Conservation (phyloP, 2,329 filamentous ascomycete species). For the Balansia obtecta region DNA sequence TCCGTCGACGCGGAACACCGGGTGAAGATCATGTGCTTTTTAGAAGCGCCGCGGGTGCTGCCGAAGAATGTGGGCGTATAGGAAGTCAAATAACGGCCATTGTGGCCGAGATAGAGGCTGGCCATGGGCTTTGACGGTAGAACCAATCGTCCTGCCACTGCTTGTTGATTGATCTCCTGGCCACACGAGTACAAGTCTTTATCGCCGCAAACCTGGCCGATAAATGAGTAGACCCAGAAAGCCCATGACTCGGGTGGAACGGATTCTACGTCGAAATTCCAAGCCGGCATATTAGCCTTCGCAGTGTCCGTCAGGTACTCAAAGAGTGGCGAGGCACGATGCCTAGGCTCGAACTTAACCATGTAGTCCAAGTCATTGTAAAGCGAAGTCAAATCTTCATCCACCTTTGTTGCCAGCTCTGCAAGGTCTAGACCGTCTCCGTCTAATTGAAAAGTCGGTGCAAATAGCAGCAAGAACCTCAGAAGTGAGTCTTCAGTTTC, state of each 20-base stretch:
- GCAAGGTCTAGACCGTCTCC: slow-evolving; percentile 12
- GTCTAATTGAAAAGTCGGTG: slow-evolving; percentile 15
- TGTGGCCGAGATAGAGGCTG: slow-evolving; percentile 25
- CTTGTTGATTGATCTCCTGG: slow-evolving; percentile 13
- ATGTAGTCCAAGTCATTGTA: slow-evolving; percentile 20
- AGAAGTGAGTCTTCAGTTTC: slow-evolving; percentile 21
- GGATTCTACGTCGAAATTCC: slow-evolving; percentile 17
- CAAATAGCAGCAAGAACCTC: slow-evolving; percentile 23
- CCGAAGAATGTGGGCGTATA: slow-evolving; percentile 23
- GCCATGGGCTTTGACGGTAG: slow-evolving; percentile 27
- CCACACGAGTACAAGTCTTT: slow-evolving; percentile 17
- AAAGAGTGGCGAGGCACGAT: slow-evolving; percentile 20
- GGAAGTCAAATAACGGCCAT: slow-evolving; percentile 20
- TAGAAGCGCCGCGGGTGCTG: slow-evolving; percentile 22
- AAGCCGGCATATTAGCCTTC: slow-evolving; percentile 18
- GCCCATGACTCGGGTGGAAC: slow-evolving; percentile 28
- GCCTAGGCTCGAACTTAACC: slow-evolving; percentile 19
- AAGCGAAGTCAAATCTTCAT: slow-evolving; percentile 22
- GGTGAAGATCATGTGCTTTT: slow-evolving; percentile 21
- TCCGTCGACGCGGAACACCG: slow-evolving; percentile 9
- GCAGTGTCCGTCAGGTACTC: slow-evolving; percentile 22
- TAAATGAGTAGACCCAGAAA: slow-evolving; percentile 29
- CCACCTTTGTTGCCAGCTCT: slow-evolving; percentile 19
- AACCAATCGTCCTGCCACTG: slow-evolving; percentile 23
- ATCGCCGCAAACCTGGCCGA: slow-evolving; percentile 25